Evolutionary conservation across 2,329 filamentous ascomycete genomes (phyloP), one percentile per base, ranked within the genome.

Genomic region (Rasamsonia emersonii): DNA sequence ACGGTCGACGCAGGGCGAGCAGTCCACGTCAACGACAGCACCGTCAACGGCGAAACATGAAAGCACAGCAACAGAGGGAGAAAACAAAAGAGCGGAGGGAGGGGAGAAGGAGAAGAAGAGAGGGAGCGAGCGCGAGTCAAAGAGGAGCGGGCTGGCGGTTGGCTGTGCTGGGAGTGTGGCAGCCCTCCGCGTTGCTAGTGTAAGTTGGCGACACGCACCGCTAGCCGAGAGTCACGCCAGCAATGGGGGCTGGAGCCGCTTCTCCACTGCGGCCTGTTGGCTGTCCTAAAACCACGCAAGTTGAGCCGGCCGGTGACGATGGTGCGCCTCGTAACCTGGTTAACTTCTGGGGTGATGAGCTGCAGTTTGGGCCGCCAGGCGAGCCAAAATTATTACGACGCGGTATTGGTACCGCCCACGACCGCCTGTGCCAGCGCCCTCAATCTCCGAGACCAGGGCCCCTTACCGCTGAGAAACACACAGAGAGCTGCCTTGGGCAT

Each of bases 21-120:
- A 39, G 42, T 37, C 40, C 39, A 52, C 45, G 45, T 47, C 49
- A 50, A 51, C 44, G 42, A 50, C 45, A 46, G 41, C 50, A 53
- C 41, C 47, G 39, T 44, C 39, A 41, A 46, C 35, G 40, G 32
- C 32, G 38, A 43, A 34, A 34, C 35, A 39, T 36, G 40, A 32
- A 32, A 33, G 17, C 20, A 33, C n/a, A 26, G 20, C 20, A 21
- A 21, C 18, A 21, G 18, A 32, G 11, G 15, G 24, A 18, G 27
- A 16, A 33, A 33, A 30, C 6, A 28, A 25, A 30, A 9, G 16
- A 30, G 26, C 34, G 33, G 37, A 20, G 29, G 18, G 31, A 26
- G 33, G 14, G 20, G 34, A 11, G 28, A 30, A 34, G 30, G 25
- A 28, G 29, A 33, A 19, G 26, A 26, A 30, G 18, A 23, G 28